Evolutionary conservation across 768 basidiomycete genomes (phyloP).

Genomic region (Kwoniella newhampshirensis): DNA sequence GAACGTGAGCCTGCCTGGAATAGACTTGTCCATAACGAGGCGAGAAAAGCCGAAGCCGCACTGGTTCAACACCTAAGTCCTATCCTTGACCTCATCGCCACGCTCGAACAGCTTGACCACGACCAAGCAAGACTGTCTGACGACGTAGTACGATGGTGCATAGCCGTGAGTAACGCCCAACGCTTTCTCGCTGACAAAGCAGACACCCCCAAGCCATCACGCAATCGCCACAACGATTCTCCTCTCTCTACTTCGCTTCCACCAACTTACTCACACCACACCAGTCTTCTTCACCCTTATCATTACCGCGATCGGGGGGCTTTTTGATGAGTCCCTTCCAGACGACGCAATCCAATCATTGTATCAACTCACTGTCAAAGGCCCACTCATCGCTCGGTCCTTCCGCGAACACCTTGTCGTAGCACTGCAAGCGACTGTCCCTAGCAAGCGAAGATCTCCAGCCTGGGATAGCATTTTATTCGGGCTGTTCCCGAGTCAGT

Average conservation of each 20-base stretch:
- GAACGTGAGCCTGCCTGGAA: slow-evolving; percentile 34
- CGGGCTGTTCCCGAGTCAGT: neutral
- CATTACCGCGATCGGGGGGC: slow-evolving; percentile 5
- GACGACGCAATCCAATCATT: slow-evolving; percentile 4
- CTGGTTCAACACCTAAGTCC: neutral
- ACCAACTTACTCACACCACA: slow-evolving; percentile 20
- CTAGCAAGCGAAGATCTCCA: neutral
- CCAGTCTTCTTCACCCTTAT: slow-evolving; percentile 15
- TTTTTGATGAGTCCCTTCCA: slow-evolving; percentile 9
- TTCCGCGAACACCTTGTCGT: neutral
- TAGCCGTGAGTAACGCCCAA: slow-evolving; percentile 20
- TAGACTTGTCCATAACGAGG: slow-evolving; percentile 14
- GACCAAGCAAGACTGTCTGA: slow-evolving; percentile 12
- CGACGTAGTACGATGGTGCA: slow-evolving; percentile 24
- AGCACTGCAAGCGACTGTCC: slow-evolving; percentile 3
- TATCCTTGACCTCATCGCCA: slow-evolving; percentile 6
- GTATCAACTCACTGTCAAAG: slow-evolving; percentile 5
- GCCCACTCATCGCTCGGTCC: neutral
- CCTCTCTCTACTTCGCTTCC: slow-evolving; percentile 18
- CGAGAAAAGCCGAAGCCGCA: slow-evolving; percentile 2
- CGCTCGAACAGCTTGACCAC: slow-evolving; percentile 29
- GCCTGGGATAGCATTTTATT: slow-evolving; percentile 1
- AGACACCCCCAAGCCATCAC: slow-evolving; percentile 14
- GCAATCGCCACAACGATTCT: slow-evolving; percentile 12
- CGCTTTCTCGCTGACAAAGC: slow-evolving; percentile 2